Conservation (phyloP, 2,329 filamentous ascomycete species). For the Nemania sp. region DNA sequence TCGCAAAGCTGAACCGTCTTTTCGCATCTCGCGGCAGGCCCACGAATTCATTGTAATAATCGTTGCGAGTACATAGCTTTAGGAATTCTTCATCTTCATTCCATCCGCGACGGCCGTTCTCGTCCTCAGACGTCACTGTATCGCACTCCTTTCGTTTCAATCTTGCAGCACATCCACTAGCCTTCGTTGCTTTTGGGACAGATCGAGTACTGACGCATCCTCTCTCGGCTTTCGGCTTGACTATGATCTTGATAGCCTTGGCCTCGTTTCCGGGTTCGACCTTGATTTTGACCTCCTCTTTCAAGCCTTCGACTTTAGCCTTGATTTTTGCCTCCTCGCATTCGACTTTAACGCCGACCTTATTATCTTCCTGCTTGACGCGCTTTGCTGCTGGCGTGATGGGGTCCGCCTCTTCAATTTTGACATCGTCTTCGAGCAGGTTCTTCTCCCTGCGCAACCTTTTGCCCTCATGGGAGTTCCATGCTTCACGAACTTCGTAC, state of each 20-base stretch:
- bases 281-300: background rate
- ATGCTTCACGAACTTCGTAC: constrained; percentile 30
- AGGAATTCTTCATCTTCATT: constrained; percentile 22
- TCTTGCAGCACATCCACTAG: no score
- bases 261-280: no score
- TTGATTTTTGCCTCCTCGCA: background rate
- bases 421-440: constrained; percentile 19
- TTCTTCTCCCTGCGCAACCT: constrained; percentile 27
- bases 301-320: background rate
- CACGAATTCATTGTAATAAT: constrained; percentile 35
- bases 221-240: background rate
- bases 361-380: background rate
- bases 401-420: background rate
- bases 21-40: constrained; percentile 19
- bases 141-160: no score
- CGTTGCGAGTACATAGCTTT: constrained; percentile 16
- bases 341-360: background rate
- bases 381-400: background rate
- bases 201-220: no score
- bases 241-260: background rate
- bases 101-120: constrained; percentile 14
- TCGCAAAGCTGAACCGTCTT: constrained; percentile 31
- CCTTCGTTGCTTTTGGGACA: no score
- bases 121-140: background rate
- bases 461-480: constrained; percentile 28